A percentile compares a stretch with the other conserved stretches of the same genome.
These are phyloP conservation scores for Diaporthe helianthi DNA, from an alignment of 2,329 filamentous ascomycete species.

Conservation along the genomic window DNA sequence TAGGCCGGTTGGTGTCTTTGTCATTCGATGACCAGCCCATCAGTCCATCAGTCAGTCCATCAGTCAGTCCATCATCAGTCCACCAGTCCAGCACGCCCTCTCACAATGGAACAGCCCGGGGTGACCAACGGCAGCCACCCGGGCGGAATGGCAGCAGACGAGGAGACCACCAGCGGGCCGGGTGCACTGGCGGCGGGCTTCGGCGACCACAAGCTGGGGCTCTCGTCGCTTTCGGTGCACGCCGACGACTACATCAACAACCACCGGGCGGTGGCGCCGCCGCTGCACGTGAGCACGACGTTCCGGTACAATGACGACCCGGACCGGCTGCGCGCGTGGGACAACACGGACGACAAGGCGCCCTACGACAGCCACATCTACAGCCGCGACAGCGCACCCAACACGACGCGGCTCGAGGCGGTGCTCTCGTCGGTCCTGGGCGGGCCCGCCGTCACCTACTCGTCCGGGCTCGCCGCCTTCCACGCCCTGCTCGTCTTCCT, in stretches of 20 bases:
- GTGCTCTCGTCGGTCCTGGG: constrained; percentile 77
- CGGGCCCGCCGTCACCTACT: constrained; percentile 77
- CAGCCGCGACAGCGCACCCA: constrained; percentile 80
- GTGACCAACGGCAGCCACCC: constrained; percentile 8
- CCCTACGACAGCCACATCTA: constrained; percentile 76
- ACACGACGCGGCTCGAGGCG: constrained; percentile 83
- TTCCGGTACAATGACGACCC: constrained; percentile 82
- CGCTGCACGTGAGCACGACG: constrained; percentile 90
- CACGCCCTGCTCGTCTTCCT: constrained; percentile 85
- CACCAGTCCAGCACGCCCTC: background rate
- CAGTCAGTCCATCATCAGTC: no score
- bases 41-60: no score
- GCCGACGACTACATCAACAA: constrained; percentile 80
- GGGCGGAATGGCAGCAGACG: constrained; percentile 24
- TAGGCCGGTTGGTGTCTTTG: no score
- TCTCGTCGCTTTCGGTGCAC: constrained; percentile 79
- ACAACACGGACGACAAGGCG: constrained; percentile 59
- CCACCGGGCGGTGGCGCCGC: constrained; percentile 82
- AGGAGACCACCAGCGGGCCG: constrained; percentile 29
- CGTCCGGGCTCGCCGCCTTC: constrained; percentile 85
- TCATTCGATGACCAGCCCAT: no score
- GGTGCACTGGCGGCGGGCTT: constrained; percentile 43
- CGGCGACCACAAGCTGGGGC: constrained; percentile 51
- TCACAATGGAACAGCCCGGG: constrained; percentile 18
- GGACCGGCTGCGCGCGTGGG: constrained; percentile 61